Base-by-base conservation (phyloP, 2,329 filamentous ascomycete species). In the Colletotrichum chrysophilum region DNA sequence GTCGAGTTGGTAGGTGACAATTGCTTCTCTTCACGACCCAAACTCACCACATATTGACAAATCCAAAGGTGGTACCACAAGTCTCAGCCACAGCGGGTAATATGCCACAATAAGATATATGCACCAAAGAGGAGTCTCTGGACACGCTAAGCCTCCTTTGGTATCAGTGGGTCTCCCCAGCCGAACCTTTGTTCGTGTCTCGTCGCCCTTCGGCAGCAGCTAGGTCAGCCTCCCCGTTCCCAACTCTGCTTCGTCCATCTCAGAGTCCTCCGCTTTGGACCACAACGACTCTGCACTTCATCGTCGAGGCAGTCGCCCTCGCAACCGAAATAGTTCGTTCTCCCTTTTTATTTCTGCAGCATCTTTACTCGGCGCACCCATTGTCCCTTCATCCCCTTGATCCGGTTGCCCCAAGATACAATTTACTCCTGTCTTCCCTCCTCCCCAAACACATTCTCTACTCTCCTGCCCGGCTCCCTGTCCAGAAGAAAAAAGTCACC, bases 281-380 rank as follows among this genome's bases (percentile, higher is more conserved):
- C 60, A 75, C 71, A 48, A 76, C 71, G 70, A 70, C 52, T 62
- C 58, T 52, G 43, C 74, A 30, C 71, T 70, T 66, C 66, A 71
- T 76, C 74, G 71, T 76, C 66, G 74, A 76, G 74, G 66, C 71
- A 62, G 70, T 62, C 30, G 74, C 61, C 72, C 74, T 75, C 71
- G 60, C 74, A 70, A 71, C 62, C 28, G 61, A 75, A 74, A 78
- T 70, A 78, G 77, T 78, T 78, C 76, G 77, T 78, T 77, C 61
- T 70, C 66, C 73, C 77, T 72, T 69, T 72, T 71, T 78, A 60
- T 67, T 70, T 66, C 65, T 71, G 65, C 75, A 70, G 67, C 61
- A 69, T 75, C 74, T 70, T 76, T 76, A 60, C 64, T 74, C 30
- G 48, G 48, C 36, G 68, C 62, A 68, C 69, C 70, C 62, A 73